Base-by-base conservation (phyloP, 345 rosid species). In the Aethionema arabicum region DNA sequence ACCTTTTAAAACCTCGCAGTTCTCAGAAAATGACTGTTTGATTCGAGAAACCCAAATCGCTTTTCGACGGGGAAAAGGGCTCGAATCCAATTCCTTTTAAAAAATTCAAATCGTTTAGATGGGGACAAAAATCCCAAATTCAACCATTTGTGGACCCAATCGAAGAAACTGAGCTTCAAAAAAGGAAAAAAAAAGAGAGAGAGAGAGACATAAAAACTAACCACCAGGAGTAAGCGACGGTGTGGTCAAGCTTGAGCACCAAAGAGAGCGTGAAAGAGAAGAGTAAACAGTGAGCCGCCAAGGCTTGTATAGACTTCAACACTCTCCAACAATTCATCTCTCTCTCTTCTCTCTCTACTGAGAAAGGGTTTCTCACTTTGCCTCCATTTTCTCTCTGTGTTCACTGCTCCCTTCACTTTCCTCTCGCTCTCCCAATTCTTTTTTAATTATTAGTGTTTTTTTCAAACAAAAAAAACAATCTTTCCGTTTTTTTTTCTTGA, bases 251-350 rank as follows among this genome's bases (percentile, higher is more conserved):
- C 80, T 89, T 92, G 57, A 89, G 78, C 32, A 87, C 80, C 52
- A 92, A 90, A 64, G 83, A 65, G 8, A 89, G 76, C 47, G 96
- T 85, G 82, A 89, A 86, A 59, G 55, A 57, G 51, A 85, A 77
- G 59, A 92, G 91, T 12, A 85, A 87, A 79, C 53, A 29, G 52
- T 92, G 93, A 51, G 98, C 95, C 4, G 76, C 83, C 74, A 87
- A 73, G 46, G 97, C 85, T 88, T 85, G 98, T 21, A 70, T 79
- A 40, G 96, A 89, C 85, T 85, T 86, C 73, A 89, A 80, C 61
- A 85, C 87, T 79, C 98, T 85, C 59, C 89, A 70, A 89, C 95
- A 81, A 76, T 78, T 80, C 95, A 86, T 86, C 65, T 62, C 55
- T 8, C 33, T 47, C 47, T n/a, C 52, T 51, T 54, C 56, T 49